Base-by-base conservation (phyloP, 495 filamentous ascomycete genomes). In the Lasiosphaeria miniovina region DNA sequence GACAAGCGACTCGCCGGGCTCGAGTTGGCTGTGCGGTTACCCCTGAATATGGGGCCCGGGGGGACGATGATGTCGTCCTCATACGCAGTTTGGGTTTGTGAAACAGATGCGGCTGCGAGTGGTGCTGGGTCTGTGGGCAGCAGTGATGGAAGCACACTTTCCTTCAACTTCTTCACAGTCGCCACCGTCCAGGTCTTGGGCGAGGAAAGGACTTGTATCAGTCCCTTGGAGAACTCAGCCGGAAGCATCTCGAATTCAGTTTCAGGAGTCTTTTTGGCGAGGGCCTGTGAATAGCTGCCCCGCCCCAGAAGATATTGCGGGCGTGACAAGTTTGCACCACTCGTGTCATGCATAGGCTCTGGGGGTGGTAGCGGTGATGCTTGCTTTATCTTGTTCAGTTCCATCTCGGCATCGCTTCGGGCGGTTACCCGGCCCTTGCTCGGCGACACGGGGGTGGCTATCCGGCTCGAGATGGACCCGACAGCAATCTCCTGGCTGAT, bases 401-500 rank as follows among this genome's bases (percentile, higher is more conserved):
- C 72, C 55, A 71, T 54, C 53, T 74, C 70, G 2, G 77, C 73
- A 57, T 74, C 74, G 52, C 75, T 78, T 7, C 65, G 65, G 0
- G 70, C 65, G 31, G 72, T 68, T 51, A 75, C 57, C 45, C 55
- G 59, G 54, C 62, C 62, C 31, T 68, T 52, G 57, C 68, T 58
- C 35, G 68, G 66, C 17, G 66, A 68, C 10, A 64, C 53, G 4
- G 45, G 55, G 10, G 41, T 33, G 4, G 41, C 32, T 11, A 24
- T 49, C 17, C 41, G 55, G 57, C 32, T 66, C 9, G 66, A 61
- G 24, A 76, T 59, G 38, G 72, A 63, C 8, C 69, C 77, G 46
- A 50, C 70, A 11, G 72, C 75, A 32, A 66, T 70, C 62, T 74
- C 75, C 17, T 73, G 71, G 52, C 71, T 80, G 48, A 78, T 63